phyloP scores from a whole-genome alignment of 208 protist genomes.

The Naegleria fowleri region DNA sequence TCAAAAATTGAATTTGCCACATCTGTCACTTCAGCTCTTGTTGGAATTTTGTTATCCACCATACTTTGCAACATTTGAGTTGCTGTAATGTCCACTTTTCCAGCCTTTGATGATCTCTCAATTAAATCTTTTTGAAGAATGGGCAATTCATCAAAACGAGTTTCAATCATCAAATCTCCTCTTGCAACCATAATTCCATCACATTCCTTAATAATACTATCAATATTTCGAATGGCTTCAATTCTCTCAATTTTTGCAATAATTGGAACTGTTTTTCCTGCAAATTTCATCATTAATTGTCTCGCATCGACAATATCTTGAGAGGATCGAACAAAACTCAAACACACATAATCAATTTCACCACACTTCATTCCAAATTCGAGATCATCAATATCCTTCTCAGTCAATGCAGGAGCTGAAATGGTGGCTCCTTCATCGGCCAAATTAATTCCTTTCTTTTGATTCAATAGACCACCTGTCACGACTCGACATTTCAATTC shows the following conservation, averaged over 20 bases:
- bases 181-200: slow-evolving; percentile 98
- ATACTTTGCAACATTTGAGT: slow-evolving; percentile 98
- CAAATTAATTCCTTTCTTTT: slow-evolving; percentile 24
- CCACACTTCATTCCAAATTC: slow-evolving; percentile 83
- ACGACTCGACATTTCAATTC: neutral
- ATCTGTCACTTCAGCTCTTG: slow-evolving; percentile 93
- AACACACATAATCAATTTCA: slow-evolving; percentile 95
- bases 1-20: slow-evolving; percentile 96
- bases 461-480: slow-evolving; percentile 27
- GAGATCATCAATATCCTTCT: slow-evolving; percentile 85
- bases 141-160: slow-evolving; percentile 93
- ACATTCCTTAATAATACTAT: slow-evolving; percentile 88
- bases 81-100: slow-evolving; percentile 96
- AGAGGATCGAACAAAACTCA: slow-evolving; percentile 92
- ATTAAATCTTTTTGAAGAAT: slow-evolving; percentile 98
- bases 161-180: slow-evolving; percentile 97
- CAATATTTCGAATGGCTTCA: slow-evolving; percentile 92
- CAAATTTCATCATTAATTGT: slow-evolving; percentile 41
- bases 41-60: slow-evolving; percentile 90
- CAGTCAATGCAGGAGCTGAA: slow-evolving; percentile 60
- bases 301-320: slow-evolving; percentile 86
- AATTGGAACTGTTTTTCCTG: slow-evolving; percentile 65
- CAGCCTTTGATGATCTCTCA: slow-evolving; percentile 88
- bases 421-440: neutral
- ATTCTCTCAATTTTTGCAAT: slow-evolving; percentile 99